Conservation (phyloP, 805 yeast species). For the Hanseniaspora clermontiae region DNA sequence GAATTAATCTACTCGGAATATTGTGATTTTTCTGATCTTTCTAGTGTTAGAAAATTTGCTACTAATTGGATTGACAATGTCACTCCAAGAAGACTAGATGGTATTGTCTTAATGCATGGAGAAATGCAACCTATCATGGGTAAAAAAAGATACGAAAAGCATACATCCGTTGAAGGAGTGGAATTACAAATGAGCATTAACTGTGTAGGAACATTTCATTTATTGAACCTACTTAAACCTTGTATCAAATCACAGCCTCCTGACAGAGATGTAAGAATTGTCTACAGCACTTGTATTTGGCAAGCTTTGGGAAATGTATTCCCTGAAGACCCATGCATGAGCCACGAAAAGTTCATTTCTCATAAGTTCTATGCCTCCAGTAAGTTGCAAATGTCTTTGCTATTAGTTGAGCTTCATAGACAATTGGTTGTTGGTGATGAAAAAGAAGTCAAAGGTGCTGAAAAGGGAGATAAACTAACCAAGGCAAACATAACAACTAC, state of each 20-base stretch:
- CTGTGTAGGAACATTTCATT: constrained; percentile 68
- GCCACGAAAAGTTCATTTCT: constrained; percentile 37
- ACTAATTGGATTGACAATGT: constrained; percentile 85
- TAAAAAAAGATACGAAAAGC: constrained; percentile 34
- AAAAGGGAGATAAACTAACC: constrained; percentile 50
- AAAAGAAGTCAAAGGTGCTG: constrained; percentile 38
- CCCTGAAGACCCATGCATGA: constrained; percentile 51
- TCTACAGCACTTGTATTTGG: constrained; percentile 65
- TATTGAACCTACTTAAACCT: constrained; percentile 70
- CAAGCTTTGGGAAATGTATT: constrained; percentile 63
- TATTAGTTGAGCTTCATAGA: constrained; percentile 68
- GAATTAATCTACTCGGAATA: constrained; percentile 78
- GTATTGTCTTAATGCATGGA: constrained; percentile 78
- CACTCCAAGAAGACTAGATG: constrained; percentile 86
- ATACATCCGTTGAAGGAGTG: constrained; percentile 64
- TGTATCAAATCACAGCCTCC: constrained; percentile 81
- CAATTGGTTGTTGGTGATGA: constrained; percentile 46
- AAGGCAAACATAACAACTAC: constrained; percentile 47
- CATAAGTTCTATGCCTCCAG: constrained; percentile 73
- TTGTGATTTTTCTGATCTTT: constrained; percentile 64
- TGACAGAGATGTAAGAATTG: constrained; percentile 80
- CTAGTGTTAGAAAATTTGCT: constrained; percentile 76
- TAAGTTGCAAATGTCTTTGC: constrained; percentile 60
- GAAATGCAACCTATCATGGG: constrained; percentile 60
- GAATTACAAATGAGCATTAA: constrained; percentile 78